Conservation (phyloP, 1,284 basidiomycete genomes). For the Ustilago xerochloae region DNA sequence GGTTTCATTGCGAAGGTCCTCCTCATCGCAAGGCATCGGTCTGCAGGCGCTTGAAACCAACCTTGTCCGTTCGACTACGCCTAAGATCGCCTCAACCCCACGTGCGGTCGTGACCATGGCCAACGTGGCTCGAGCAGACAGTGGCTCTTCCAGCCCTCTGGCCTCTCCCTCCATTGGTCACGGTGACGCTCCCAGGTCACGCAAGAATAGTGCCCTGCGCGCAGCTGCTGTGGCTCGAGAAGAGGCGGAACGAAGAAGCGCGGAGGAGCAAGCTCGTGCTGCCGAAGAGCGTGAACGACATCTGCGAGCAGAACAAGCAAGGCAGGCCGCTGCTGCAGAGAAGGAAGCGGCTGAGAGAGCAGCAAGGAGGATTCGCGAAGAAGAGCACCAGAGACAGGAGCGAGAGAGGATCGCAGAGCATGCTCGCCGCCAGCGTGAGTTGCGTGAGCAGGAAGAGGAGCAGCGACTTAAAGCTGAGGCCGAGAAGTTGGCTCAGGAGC, state of each 20-base stretch:
- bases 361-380: slow-evolving; percentile 5
- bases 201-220: slow-evolving; percentile 48
- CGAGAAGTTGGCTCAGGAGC: slow-evolving; percentile 12
- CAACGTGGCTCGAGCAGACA: slow-evolving; percentile 30
- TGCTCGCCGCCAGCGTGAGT: slow-evolving; percentile 22
- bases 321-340: slow-evolving; percentile 31
- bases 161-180: slow-evolving; percentile 8
- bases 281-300: slow-evolving; percentile 27
- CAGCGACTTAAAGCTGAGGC: slow-evolving; percentile 23
- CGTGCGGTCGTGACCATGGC: slow-evolving; percentile 15
- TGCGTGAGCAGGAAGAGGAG: slow-evolving; percentile 30
- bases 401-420: slow-evolving; percentile 36
- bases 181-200: slow-evolving; percentile 25
- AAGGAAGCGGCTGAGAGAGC: slow-evolving; percentile 17
- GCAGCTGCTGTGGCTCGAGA: slow-evolving; percentile 46
- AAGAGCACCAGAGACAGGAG: slow-evolving; percentile 35
- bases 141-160: slow-evolving; percentile 26
- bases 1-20: slow-evolving; percentile 27
- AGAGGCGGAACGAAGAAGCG: slow-evolving; percentile 35
- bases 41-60: slow-evolving; percentile 47
- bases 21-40: slow-evolving; percentile 48
- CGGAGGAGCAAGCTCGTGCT: slow-evolving; percentile 32
- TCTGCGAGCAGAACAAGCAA: slow-evolving; percentile 21
- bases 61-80: slow-evolving; percentile 35
- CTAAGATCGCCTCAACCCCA: slow-evolving; percentile 20